Evolutionary conservation across 2,329 filamentous ascomycete species (phyloP), one percentile per base, ranked within the genome.

Genomic region (Colletotrichum spaethianum): DNA sequence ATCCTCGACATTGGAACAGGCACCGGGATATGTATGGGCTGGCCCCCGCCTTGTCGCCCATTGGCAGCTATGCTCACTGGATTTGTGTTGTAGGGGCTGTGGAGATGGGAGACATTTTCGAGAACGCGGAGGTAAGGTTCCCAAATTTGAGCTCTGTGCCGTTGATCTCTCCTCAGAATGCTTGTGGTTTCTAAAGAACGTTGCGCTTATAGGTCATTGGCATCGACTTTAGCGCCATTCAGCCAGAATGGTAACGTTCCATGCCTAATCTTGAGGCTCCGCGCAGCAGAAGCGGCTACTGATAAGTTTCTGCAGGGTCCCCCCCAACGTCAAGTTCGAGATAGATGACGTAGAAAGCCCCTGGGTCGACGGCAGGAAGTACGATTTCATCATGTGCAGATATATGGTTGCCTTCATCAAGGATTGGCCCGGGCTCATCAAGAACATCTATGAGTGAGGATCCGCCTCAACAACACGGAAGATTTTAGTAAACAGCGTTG

Each of bases 281-380:
- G 74, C 76, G 4, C 5, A 9, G 33, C 20, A 61, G 11, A 36
- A 23, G 61, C 16, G 11, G n/a, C 18, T 33, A 63, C 33, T 53
- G 8, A 38, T 23, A 14, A 38, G 38, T 33, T n/a, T 3, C 26
- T 9, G 72, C 12, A 77, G 74, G 70, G 91, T 93, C 0, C 93
- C 93, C 0, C 87, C 88, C n/a, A 95, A 95, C 74, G 91, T 94
- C 18, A 88, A 90, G 73, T 95, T 95, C 75, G 90, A 90, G 72
- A 88, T 95, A 56, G 92, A 94, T 77, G 92, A 94, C 76, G 86
- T 86, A 78, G 83, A 76, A 26, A 78, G 78, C 60, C 73, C 40
- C 20, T 62, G 40, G 48, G 20, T 63, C 4, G 65, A 63, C 44
- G 44, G 26, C 7, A 48, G 44, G 9, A 33, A 40, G 4, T 68